Percentiles rank a stretch among this genome's conserved stretches.
Evolutionary conservation across 805 yeast genomes (phyloP).

Genomic region (Cyberlindnera maclurae): DNA sequence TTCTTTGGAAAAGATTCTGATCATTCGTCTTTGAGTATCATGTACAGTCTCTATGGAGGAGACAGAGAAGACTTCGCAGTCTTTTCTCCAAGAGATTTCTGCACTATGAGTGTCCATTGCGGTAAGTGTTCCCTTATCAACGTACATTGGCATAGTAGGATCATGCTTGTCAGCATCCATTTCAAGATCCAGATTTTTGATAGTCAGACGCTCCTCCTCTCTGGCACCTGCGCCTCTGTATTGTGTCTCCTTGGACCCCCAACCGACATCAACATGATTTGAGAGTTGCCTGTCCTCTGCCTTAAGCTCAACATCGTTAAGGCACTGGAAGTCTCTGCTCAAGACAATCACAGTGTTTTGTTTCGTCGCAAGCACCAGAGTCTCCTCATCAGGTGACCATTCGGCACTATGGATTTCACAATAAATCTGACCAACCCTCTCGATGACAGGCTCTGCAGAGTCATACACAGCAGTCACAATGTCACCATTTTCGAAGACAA

Average conservation of each 20-base stretch:
- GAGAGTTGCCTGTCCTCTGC: constrained; percentile 60
- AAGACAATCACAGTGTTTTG: constrained; percentile 57
- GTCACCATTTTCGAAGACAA: constrained; percentile 72
- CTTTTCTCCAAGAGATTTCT: constrained; percentile 89
- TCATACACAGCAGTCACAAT: constrained; percentile 61
- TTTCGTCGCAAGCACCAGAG: constrained; percentile 59
- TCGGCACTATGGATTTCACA: constrained; percentile 61
- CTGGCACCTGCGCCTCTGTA: constrained; percentile 91
- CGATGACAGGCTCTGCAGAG: constrained; percentile 40
- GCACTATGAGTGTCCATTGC: constrained; percentile 42
- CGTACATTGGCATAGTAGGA: constrained; percentile 76
- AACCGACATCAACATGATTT: constrained; percentile 91
- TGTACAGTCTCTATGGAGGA: constrained; percentile 44
- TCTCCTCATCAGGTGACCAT: constrained; percentile 93
- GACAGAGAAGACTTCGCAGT: constrained; percentile 75
- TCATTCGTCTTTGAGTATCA: constrained; percentile 53
- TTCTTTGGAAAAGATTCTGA: constrained; percentile 75
- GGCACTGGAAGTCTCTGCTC: constrained; percentile 72
- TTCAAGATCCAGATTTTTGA: constrained; percentile 53
- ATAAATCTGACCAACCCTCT: constrained; percentile 81
- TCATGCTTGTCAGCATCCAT: constrained; percentile 66
- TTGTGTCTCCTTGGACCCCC: constrained; percentile 98
- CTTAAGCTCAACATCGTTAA: constrained; percentile 54
- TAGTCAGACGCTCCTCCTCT: constrained; percentile 58
- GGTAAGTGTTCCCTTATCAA: constrained; percentile 62